Evolutionary conservation across 192 early-diverging fungal species (phyloP), one percentile per base, ranked within the genome.

Genomic region (Ramicandelaber brevisporus): DNA sequence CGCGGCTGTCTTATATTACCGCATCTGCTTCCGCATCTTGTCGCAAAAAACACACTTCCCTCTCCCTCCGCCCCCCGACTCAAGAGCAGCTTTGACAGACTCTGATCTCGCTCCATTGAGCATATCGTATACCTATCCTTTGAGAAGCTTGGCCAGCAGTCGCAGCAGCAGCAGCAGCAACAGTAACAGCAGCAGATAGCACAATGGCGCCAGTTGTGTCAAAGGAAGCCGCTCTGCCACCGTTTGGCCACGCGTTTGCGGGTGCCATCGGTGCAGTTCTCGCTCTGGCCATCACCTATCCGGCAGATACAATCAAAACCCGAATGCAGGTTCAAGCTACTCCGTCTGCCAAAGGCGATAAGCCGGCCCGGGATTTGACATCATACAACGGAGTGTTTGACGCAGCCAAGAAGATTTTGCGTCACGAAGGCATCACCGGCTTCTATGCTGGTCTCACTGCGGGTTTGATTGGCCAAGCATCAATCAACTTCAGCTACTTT

Each of bases 261-360:
- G 92, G 92, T 8, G 70, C 88, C 6, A 58, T 74, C 17, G 84
- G 88, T 30, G 81, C 88, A 10, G 77, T 83, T 38, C 74, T 90
- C 29, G 86, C 92, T 10, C 68, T 90, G 42, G 56, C 73, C 14
- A 53, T 83, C 23, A 78, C 84, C 21, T 98, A 92, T 54, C 92
- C 92, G 8, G 68, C 95, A 14, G 92, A 98, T 50, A 90, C 82
- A 27, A 77, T 89, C 50, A 98, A 98, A 48, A 98, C 92, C 6
- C 68, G 86, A 24, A 64, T 92, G 37, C 88, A 95, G 57, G 87
- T 95, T n/a, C 86, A 89, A 41, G 72, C 81, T 23, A 42, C 42
- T 19, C 43, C 44, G 14, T 38, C 47, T 3, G 39, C 25, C 21
- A 40, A 55, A 14, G 40, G 2, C 44, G 21, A 39, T 30, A 5